These are phyloP conservation scores for Mycena floridula DNA, from an alignment of 768 basidiomycete species.

Conservation along the genomic window DNA sequence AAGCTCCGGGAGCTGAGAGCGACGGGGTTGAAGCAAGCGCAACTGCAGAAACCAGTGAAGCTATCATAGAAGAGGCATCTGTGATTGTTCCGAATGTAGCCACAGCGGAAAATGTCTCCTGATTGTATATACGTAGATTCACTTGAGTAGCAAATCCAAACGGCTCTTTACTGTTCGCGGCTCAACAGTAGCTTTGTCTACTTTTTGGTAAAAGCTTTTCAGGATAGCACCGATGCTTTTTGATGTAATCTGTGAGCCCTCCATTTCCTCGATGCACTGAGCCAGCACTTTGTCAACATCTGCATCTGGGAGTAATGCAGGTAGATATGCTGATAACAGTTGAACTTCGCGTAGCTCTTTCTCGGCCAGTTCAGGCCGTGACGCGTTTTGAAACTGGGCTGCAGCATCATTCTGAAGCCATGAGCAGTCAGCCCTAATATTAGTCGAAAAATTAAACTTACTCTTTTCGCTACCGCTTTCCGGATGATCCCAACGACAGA, in stretches of 20 bases:
- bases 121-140: background rate
- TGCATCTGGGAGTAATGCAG: constrained; percentile 48
- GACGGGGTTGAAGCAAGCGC: background rate
- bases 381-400: constrained; percentile 45
- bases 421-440: constrained; percentile 3
- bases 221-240: constrained; percentile 45
- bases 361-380: constrained; percentile 59
- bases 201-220: constrained; percentile 55
- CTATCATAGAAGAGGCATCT: background rate
- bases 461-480: constrained; percentile 53
- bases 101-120: background rate
- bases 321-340: constrained; percentile 49
- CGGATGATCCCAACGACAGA: constrained; percentile 47
- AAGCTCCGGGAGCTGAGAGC: background rate
- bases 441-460: constrained; percentile 27
- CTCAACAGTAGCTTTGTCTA: constrained; percentile 58
- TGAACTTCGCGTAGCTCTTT: constrained; percentile 55
- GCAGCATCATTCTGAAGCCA: constrained; percentile 51
- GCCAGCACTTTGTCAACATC: constrained; percentile 50
- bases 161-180: constrained; percentile 49
- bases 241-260: constrained; percentile 19
- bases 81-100: background rate
- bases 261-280: constrained; percentile 29
- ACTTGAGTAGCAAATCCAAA: constrained; percentile 33
- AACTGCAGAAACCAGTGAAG: background rate